Base-by-base conservation (phyloP, 768 basidiomycete species). In the Calocybe gangraenosa region DNA sequence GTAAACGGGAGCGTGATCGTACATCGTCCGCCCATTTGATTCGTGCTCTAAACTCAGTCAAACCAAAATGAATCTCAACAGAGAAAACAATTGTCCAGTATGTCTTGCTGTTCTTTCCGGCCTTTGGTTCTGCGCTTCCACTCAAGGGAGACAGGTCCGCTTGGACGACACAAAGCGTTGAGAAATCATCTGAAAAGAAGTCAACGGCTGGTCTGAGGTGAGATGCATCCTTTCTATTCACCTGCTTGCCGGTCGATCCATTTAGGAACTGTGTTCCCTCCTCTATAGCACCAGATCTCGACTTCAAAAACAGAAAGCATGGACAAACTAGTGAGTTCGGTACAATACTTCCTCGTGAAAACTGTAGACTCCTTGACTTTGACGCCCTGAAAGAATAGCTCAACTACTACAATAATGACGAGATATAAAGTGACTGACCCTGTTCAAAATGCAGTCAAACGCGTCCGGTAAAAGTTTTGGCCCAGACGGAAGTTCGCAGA, bases 61-160 rank as follows among this genome's bases (percentile, higher is more conserved):
- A 58, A 23, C 87, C 86, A 47, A 90, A 89, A 57, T 87, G 86
- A 44, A 90, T 87, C 59, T 88, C 87, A 22, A 90, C 81, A 22
- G 82, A 84, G 62, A 90, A 90, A 14, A 90, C 81, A 48, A 90
- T 87, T 11, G 82, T 88, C 85, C 85, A 90, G 51, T 87, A 89
- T 9, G 73, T 80, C 66, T 81, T 85, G 40, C 84, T 81, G 37
- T 73, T 75, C 53, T 63, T 77, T 1, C 84, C 80, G 4, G 65
- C 59, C 57, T 87, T 88, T 1, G 87, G 66, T 52, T 79, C 76
- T 0, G 87, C 86, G 51, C 84, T 87, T 15, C 81, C 75, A 34
- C 76, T 81, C 40, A 90, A 66, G 8, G 81, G 78, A 0, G 87
- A 89, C 48, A 88, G 57, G 57, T 90, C 87, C 13, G 87, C 87